Evolutionary conservation across 1,139 yeast species (phyloP), one percentile per base, ranked within the genome.

Genomic region (Geotrichum carabidarum): DNA sequence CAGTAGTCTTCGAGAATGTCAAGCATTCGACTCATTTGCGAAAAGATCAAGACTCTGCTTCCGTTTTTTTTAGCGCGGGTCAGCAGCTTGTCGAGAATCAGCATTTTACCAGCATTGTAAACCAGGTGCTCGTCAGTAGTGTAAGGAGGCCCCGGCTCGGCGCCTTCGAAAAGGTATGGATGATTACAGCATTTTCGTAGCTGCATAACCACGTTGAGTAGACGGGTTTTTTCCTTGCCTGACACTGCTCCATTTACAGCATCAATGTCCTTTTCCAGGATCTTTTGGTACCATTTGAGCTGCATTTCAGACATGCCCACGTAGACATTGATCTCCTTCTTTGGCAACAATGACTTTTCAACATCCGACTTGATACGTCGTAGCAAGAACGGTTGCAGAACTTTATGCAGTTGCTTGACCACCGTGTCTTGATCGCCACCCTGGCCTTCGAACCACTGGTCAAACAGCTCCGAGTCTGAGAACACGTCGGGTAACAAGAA

Each of bases 61-160:
- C 98, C 98, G 58, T 86, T 84, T 32, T 74, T 76, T 64, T 83
- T 79, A 70, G 86, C 77, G 61, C 87, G 84, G 62, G 80, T 81
- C 60, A 93, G 74, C 66, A 93, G 75, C 67, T 88, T 89, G 69
- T 93, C 99, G 55, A 93, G 71, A 48, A 93, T 86, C 48, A 87
- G 78, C 91, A 93, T 85, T 68, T 93, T 93, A 37, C 96, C 96
- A 11, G 95, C 79, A 68, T 93, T 93, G 69, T 69, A 83, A 9
- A 93, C 84, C 62, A 93, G 76, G 71, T 93, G 98, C 67, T 91
- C 98, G 68, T 91, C 99, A 0, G 96, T 93, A 1, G 98, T 91
- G 67, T 80, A 93, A 0, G 99, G 99, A 2, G 99, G 99, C 8
- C 99, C 99, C 0, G 98, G 98, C 69, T 93, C 99, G 0, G 99